phyloP scores from a whole-genome alignment of 208 protist genomes.

The Acanthamoeba triangularis region DNA sequence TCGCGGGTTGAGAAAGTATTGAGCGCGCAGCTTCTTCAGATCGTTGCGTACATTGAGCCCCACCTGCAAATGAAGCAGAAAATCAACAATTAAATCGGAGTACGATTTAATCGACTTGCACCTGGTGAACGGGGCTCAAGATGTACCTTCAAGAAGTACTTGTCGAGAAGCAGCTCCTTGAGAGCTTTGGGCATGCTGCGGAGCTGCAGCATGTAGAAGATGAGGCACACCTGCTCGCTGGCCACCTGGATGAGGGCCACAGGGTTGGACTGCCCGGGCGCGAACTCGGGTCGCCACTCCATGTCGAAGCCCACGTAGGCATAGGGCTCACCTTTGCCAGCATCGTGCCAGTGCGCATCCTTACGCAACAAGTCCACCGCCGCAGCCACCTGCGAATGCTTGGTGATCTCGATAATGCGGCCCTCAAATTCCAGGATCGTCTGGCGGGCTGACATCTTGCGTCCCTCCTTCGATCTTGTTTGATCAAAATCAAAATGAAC shows the following conservation, averaged over 20 bases:
- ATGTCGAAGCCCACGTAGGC: conserved; percentile 18
- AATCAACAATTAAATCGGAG: background rate
- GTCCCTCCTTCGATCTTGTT: background rate
- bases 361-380: background rate
- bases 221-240: conserved; percentile 1
- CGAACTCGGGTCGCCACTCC: conserved; percentile 14
- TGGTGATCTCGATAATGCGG: background rate
- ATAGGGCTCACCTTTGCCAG: background rate
- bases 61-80: background rate
- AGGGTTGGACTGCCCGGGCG: background rate
- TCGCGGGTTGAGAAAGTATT: background rate
- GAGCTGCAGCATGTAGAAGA: conserved; percentile 29
- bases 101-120: background rate
- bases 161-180: background rate
- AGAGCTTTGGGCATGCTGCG: conserved; percentile 31
- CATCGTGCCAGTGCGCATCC: background rate
- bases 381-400: background rate
- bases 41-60: background rate
- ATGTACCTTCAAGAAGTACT: background rate
- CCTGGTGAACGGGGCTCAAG: background rate
- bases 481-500: no score
- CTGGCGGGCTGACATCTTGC: background rate
- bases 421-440: background rate
- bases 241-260: conserved; percentile 30
- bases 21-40: background rate